Evolutionary conservation across 176 grass and related monocot species (phyloP).

Genomic region (Saccharum spontaneum): DNA sequence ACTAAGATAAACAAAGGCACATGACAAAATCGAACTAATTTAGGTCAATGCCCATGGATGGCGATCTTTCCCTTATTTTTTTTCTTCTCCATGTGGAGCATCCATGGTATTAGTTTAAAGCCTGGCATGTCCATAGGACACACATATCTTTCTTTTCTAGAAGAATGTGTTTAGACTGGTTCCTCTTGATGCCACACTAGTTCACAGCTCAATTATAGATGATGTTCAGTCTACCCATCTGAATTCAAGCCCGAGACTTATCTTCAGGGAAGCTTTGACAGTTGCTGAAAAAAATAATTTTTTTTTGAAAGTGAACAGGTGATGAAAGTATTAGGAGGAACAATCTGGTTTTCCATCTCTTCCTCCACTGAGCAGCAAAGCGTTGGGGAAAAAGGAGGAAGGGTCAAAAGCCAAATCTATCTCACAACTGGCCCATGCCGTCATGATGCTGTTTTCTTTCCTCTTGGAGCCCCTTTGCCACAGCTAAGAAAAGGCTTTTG

Average conservation of each 20-base stretch:
- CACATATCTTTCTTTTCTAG: slow-evolving; percentile 7
- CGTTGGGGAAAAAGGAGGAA: background rate
- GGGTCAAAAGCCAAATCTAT: slow-evolving; percentile 40
- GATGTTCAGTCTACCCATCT: background rate
- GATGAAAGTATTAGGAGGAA: background rate
- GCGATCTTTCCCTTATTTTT: background rate
- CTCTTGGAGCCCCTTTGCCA: slow-evolving; percentile 17
- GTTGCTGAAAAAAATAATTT: background rate
- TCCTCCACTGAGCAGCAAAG: background rate
- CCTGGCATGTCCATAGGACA: background rate
- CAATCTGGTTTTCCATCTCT: background rate
- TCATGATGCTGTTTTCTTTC: slow-evolving; percentile 18
- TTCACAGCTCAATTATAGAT: background rate
- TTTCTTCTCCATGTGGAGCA: slow-evolving; percentile 27
- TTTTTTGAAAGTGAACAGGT: no score
- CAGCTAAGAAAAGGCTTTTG: slow-evolving; percentile 30
- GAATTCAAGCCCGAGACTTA: background rate
- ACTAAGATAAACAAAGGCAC: slow-evolving; percentile 12
- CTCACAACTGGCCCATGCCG: slow-evolving; percentile 12
- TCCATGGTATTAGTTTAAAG: slow-evolving; percentile 6
- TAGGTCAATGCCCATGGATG: slow-evolving; percentile 45
- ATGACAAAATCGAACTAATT: slow-evolving; percentile 38
- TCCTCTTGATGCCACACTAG: background rate
- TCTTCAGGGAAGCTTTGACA: slow-evolving; percentile 8
- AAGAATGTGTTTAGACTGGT: slow-evolving; percentile 10